Base-by-base conservation (phyloP, 345 rosid species). In the Raphanus sativus region DNA sequence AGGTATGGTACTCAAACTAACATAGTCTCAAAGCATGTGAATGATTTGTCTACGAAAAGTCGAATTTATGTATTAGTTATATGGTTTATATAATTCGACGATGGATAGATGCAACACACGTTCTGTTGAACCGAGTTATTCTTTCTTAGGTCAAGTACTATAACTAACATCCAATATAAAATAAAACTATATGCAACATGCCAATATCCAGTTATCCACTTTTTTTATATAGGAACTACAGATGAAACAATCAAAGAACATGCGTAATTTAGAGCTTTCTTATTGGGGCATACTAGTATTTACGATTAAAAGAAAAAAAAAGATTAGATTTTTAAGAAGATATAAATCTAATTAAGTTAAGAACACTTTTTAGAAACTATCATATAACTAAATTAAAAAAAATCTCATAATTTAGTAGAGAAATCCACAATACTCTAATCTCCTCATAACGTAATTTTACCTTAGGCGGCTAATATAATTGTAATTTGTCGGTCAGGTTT, bases 41-140 rank as follows among this genome's bases (percentile, higher is more conserved):
- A 21, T 50, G 28, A 30, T 67, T 56, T 67, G 50, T 62, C 67
- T 38, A 73, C 38, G 10, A 21, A 32, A 25, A 60, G 42, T 62
- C 10, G 10, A 66, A 2, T 58, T 28, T 66, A 54, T n/a, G 40
- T n/a, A 74, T 16, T 34, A 34, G 25, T 33, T 64, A 8, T 40
- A 56, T 38, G 25, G 30, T 55, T 55, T 65, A 63, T 65, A 63
- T 58, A 38, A 55, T 52, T 74, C 65, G 65, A 34, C 32, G 30
- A 55, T 28, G 65, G 45, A 12, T 26, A 58, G 13, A 26, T 59
- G 30, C 63, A 56, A 12, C 36, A 66, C 71, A 65, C 17, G 17
- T 65, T 65, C 28, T 15, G 58, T 16, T 74, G 64, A 54, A n/a
- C 28, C 32, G 16, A 54, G 9, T 34, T n/a, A 34, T 65, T 74